Base-by-base conservation (phyloP, 768 basidiomycete species). In the Russula ochroleuca region DNA sequence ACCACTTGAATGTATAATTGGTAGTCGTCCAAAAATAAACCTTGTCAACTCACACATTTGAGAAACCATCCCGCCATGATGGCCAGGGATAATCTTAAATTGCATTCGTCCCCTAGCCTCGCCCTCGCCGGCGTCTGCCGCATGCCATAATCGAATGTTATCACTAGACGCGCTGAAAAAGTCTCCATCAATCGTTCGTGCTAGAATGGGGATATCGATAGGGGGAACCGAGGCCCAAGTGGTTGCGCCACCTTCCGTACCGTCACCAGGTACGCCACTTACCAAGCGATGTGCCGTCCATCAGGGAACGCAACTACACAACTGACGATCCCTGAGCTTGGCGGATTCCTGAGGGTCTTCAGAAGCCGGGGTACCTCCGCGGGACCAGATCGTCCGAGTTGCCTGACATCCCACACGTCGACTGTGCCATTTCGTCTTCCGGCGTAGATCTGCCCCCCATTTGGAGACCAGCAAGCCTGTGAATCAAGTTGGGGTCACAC, bases 31-130 rank as follows among this genome's bases (percentile, higher is more conserved):
- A 62, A 43, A 47, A 55, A 70, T 68, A 55, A 70, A 68, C 67
- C 69, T 47, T 58, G 35, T 8, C 17, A 10, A 84, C 92, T 72
- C 77, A 98, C 96, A 75, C 84, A 98, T 90, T 71, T 93, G 87
- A 3, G 94, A 96, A 4, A 98, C 84, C 70, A 88, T 89, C 10
- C 95, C 96, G 41, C 95, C 94, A 75, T 97, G 92, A 76, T 97
- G 96, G 0, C 95, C 96, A 13, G 94, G 88, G 41, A 98, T 90
- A 64, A 98, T 94, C 77, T 93, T 94, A 80, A 96, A 98, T 59
- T 87, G 92, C 19, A 88, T 86, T 9, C 87, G 85, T 59, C 84
- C 83, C 54, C 73, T 80, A 19, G 79, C 79, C 67, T 94, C 92
- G 14, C 78, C 73, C 70, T 89, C 87, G 41, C 81, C 83, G 31